phyloP scores from a whole-genome alignment of 1,139 yeast genomes.

The Kodamaea alishanica region DNA sequence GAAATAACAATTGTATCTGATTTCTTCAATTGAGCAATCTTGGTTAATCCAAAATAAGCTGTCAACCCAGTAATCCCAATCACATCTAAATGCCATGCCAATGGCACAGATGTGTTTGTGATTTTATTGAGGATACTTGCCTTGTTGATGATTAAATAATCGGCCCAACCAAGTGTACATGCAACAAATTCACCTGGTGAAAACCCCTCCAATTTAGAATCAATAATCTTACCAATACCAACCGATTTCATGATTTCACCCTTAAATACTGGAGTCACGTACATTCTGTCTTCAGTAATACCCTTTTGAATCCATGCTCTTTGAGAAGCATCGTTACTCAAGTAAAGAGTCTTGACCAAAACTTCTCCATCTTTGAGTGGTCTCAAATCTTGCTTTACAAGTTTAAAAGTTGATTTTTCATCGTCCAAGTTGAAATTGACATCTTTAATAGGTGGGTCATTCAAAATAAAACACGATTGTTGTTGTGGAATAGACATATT shows the following conservation, averaged over 20 bases:
- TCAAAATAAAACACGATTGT: constrained; percentile 13
- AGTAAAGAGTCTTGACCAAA: constrained; percentile 42
- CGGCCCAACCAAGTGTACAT: constrained; percentile 14
- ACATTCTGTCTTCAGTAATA: constrained; percentile 39
- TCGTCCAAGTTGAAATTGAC: constrained; percentile 25
- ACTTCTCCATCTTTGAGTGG: constrained; percentile 41
- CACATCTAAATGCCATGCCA: constrained; percentile 40
- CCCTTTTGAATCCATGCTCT: constrained; percentile 55
- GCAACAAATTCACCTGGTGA: constrained; percentile 11
- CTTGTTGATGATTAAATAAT: constrained; percentile 10
- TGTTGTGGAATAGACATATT: constrained; percentile 8
- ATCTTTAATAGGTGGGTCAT: constrained; percentile 16
- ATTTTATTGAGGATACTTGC: constrained; percentile 10
- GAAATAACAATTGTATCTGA: constrained; percentile 27
- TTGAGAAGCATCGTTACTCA: constrained; percentile 70
- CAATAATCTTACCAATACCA: constrained; percentile 26
- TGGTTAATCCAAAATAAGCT: constrained; percentile 27
- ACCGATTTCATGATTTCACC: constrained; percentile 50
- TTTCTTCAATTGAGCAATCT: constrained; percentile 23
- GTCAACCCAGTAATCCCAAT: constrained; percentile 35
- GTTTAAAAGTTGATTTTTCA: constrained; percentile 34
- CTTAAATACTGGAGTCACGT: constrained; percentile 43
- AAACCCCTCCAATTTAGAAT: constrained; percentile 9
- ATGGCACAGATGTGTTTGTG: constrained; percentile 10
- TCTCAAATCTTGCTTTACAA: constrained; percentile 20